Percentiles rank a stretch among this genome's conserved stretches.
Evolutionary conservation across 192 early-diverging fungal genomes (phyloP).

Genomic region (Mortierella alpina): DNA sequence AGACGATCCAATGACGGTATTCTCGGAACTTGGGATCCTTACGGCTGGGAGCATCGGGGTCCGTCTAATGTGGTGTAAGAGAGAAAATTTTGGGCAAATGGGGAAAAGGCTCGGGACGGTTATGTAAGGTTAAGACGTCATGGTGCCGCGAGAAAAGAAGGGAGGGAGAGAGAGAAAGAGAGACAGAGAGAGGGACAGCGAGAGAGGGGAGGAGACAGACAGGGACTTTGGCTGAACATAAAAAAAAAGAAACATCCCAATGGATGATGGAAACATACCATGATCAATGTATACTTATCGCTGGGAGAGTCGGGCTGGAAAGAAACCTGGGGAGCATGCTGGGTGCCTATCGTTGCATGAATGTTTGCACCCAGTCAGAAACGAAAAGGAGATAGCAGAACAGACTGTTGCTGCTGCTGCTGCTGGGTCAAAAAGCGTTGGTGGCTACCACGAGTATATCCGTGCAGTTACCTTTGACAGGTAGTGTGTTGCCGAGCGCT

Average conservation of each 20-base stretch:
- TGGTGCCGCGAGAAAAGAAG: no score
- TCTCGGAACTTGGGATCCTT: constrained; percentile 54
- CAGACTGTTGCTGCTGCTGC: no score
- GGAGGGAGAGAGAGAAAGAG: no score
- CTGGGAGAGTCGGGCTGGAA: constrained; percentile 29
- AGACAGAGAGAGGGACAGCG: no score
- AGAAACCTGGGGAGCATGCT: constrained; percentile 29
- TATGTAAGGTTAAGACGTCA: no score
- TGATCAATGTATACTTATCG: constrained; percentile 44
- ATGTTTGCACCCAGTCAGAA: no score
- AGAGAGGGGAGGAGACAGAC: not conserved
- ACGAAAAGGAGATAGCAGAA: no score
- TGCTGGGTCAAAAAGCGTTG: not conserved
- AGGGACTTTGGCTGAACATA: not conserved
- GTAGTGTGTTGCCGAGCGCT: constrained; percentile 34
- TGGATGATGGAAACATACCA: constrained; percentile 20
- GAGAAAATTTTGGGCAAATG: not conserved
- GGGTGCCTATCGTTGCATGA: constrained; percentile 21
- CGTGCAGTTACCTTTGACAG: constrained; percentile 21
- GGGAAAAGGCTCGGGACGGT: not conserved
- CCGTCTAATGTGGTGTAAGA: constrained; percentile 45
- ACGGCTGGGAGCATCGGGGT: constrained; percentile 68
- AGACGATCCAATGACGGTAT: constrained; percentile 68
- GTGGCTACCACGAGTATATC: not conserved
- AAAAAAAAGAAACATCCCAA: not conserved